Base-by-base conservation (phyloP, 2,329 filamentous ascomycete genomes). In the Alternaria rosae region DNA sequence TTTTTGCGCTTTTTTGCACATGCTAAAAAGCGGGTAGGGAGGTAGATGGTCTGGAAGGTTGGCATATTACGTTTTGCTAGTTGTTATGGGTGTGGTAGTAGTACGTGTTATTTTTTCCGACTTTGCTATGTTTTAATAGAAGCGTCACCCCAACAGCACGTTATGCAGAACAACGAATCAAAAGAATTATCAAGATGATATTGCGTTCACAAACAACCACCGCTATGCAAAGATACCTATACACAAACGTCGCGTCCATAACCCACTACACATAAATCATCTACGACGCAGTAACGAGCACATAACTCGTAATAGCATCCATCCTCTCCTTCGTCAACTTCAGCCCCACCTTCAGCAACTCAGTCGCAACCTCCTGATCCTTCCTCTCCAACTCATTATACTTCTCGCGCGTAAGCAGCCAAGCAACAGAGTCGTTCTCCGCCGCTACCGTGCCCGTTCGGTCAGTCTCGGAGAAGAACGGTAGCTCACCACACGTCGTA, bases 321-420 rank as follows among this genome's bases (percentile, higher is more conserved):
- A 98, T 97, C 69, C 95, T 86, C 85, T 99, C 95, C 59, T 91
- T 96, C 43, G 94, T 98, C 77, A 99, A 80, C 84, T 97, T 97
- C 76, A 99, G 79, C n/a, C 91, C 92, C 53, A 98, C 89, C 72
- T 89, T 90, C 77, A 99, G 79, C 73, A 99, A 76, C 81, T 99
- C 95, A 72, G 88, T 86, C 50, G 93, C 93, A 60, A 97, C 88
- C 42, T 93, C 92, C 0, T 89, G 86, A 70, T 96, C 87, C 57
- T 89, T 84, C 62, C 83, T 83, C 78, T 96, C 92, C 65, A 98
- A 77, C 72, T 83, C 85, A 55, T 84, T 83, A 92, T 94, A 99
- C 54, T 85, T 85, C 47, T 89, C 86, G 12, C 83, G 82, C 60
- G 91, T 90, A 82, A 99, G 86, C 64, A 91, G 80, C 95, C 95